Base-by-base conservation (phyloP, 306 rosid genomes). In the Herpetospermum pedunculosum region DNA sequence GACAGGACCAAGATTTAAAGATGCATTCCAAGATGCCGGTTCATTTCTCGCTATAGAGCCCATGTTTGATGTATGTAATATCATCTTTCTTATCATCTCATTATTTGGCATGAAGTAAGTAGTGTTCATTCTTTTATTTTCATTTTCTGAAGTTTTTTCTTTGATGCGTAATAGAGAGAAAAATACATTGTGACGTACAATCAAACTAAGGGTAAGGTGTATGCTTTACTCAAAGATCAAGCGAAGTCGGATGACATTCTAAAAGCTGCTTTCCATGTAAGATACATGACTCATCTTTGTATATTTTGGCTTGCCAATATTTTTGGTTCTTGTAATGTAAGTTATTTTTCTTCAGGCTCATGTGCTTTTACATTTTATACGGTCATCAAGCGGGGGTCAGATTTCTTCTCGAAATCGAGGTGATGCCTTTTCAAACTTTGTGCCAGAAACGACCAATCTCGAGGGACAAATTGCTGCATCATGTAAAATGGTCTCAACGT, bases 211-310 rank as follows among this genome's bases (percentile, higher is more conserved):
- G 83, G 81, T 70, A 91, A 91, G 82, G 92, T 91, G 75, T 90
- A 91, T 79, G 99, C 99, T 35, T 88, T 94, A 81, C 91, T 94
- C 53, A 94, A 94, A 83, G 96, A 89, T 80, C 89, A 89, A 85
- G 99, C 99, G 0, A 91, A 88, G 89, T 83, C 99, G 9, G 99
- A 94, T 35, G 99, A 94, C 87, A 94, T 94, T 80, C 79, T 94
- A 47, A 94, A 91, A 84, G 99, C 99, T 11, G 92, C 97, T 70
- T 94, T 91, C 76, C 99, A 94, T 19, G 99, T 94, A 87, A 88
- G 97, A 84, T 75, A 81, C 41, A 74, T 72, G 37, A 34, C 75
- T 76, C 29, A 5, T 79, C 68, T 81, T 19, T 44, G 47, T 72
- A 59, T 16, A 35, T 77, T 70, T 4, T 28, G 4, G 0, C 73